phyloP scores from a whole-genome alignment of 805 yeast genomes.

The Hanseniaspora lindneri region DNA sequence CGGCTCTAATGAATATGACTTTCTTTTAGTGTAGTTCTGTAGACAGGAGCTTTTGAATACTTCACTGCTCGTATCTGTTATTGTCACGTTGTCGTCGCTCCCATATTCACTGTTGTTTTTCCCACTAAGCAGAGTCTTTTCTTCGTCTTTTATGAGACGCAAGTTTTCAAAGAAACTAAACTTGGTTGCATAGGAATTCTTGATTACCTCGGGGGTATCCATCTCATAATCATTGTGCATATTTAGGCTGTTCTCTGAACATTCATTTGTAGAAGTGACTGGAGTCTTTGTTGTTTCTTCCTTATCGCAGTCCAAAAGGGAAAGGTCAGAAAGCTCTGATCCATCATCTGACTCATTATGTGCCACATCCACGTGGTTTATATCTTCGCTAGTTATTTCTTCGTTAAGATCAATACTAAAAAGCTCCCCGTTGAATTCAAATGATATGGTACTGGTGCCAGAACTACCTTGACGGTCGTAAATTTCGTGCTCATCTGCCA shows the following conservation, averaged over 20 bases:
- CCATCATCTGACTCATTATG: not conserved
- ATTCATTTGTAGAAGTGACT: too few relatives aligned
- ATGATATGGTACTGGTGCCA: not conserved
- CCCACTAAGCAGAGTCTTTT: not conserved
- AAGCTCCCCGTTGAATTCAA: not conserved
- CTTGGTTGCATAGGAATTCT: not conserved
- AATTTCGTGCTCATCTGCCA: too few relatives aligned
- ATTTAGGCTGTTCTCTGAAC: too few relatives aligned
- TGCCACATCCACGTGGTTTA: not conserved
- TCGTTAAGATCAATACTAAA: not conserved
- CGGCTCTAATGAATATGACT: not conserved
- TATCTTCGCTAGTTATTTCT: not conserved
- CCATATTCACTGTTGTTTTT: not conserved
- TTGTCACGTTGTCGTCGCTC: not conserved
- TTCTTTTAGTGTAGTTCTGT: not conserved
- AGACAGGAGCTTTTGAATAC: not conserved
- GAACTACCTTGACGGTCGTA: not conserved
- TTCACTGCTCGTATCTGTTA: not conserved
- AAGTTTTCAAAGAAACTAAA: not conserved
- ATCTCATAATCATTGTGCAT: not conserved
- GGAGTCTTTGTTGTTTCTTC: too few relatives aligned
- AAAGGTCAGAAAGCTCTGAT: too few relatives aligned
- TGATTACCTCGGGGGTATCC: not conserved
- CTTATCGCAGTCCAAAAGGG: too few relatives aligned
- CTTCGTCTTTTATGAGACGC: not conserved